Evolutionary conservation across 1,284 basidiomycete species (phyloP).

Genomic region (Sanguinoderma infundibulare): DNA sequence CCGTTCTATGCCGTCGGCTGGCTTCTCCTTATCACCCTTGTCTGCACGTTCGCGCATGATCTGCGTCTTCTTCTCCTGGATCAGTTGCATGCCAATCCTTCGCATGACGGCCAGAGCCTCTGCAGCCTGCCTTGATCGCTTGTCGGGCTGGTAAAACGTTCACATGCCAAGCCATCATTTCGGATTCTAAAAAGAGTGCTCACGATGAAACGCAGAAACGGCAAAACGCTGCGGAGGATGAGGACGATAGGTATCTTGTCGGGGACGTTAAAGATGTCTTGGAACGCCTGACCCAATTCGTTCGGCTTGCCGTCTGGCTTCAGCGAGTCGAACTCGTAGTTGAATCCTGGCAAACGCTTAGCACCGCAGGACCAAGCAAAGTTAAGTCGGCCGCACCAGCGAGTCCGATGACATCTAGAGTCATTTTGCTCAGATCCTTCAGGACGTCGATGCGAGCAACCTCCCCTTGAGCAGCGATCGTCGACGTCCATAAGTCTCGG

Average conservation of each 20-base stretch:
- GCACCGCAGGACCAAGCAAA: background rate
- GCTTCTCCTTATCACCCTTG: conserved; percentile 43
- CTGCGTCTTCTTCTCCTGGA: conserved; percentile 45
- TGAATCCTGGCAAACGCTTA: conserved; percentile 37
- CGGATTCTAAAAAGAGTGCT: too few relatives aligned
- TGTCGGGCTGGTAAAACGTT: background rate
- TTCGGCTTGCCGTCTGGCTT: conserved; percentile 29
- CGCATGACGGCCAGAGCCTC: conserved; percentile 37
- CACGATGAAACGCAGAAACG: conserved; percentile 21
- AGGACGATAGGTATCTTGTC: conserved; percentile 2
- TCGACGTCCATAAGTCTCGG: conserved; percentile 31
- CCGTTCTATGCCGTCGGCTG: conserved; percentile 63
- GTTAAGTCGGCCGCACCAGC: conserved; percentile 35
- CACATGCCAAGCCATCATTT: background rate
- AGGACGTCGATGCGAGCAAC: conserved; percentile 42
- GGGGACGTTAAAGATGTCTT: conserved; percentile 22
- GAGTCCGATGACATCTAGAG: conserved; percentile 54
- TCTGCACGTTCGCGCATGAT: conserved; percentile 42
- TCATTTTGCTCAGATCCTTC: conserved; percentile 45
- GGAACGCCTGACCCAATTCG: conserved; percentile 46
- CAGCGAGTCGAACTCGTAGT: conserved; percentile 47
- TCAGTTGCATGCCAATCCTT: conserved; percentile 41
- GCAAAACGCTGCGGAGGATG: conserved; percentile 17
- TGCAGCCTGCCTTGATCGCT: conserved; percentile 2
- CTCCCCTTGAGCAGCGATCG: conserved; percentile 12